These are phyloP conservation scores for Wickerhamomyces sp. DNA, from an alignment of 1,139 yeast genomes.

Conservation along the genomic window DNA sequence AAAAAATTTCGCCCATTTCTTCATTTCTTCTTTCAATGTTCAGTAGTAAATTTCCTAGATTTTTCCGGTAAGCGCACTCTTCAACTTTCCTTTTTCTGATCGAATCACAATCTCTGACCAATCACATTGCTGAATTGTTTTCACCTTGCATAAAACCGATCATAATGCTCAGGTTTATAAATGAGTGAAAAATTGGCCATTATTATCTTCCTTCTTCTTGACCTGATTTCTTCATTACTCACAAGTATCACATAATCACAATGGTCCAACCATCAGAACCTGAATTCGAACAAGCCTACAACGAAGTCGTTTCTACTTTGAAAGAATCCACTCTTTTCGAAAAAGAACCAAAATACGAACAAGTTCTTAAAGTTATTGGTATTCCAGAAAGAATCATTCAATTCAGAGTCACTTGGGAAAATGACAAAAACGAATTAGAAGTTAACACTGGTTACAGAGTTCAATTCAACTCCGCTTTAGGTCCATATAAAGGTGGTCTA, in stretches of 20 bases:
- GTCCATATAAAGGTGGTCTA: slow-evolving; percentile 99
- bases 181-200: neutral
- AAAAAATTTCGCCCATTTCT: neutral
- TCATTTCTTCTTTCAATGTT: neutral
- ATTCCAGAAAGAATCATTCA: slow-evolving; percentile 95
- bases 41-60: neutral
- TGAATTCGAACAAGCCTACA: slow-evolving; percentile 98
- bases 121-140: slow-evolving; percentile 1
- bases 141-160: slow-evolving; percentile 3
- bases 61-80: slow-evolving; percentile 1
- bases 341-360: slow-evolving; percentile 85
- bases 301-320: slow-evolving; percentile 84
- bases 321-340: slow-evolving; percentile 88
- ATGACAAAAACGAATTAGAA: slow-evolving; percentile 86
- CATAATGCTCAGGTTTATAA: neutral
- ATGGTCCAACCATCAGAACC: slow-evolving; percentile 61
- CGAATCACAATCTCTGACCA: slow-evolving; percentile 10
- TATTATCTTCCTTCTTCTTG: neutral
- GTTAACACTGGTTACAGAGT: slow-evolving; percentile 98
- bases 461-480: slow-evolving; percentile 96
- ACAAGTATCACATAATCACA: slow-evolving; percentile 6
- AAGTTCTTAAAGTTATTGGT: slow-evolving; percentile 85
- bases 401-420: slow-evolving; percentile 98
- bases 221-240: neutral
- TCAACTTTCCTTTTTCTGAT: neutral